Conservation (phyloP, 345 rosid species). For the Aegle marmelos region DNA sequence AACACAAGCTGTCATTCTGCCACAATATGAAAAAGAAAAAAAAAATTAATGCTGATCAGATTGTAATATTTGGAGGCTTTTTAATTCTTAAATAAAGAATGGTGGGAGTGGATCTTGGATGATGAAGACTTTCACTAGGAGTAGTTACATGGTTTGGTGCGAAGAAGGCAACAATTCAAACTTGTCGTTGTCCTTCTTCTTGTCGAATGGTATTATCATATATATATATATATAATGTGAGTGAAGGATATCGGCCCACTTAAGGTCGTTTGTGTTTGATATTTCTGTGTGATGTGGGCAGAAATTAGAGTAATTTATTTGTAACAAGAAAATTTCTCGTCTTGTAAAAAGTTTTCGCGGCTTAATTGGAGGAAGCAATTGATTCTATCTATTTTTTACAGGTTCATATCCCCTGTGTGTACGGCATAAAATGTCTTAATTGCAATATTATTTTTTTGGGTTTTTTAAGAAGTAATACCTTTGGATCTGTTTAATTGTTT, state of each 20-base stretch:
- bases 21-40: background rate
- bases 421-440: too few relatives aligned
- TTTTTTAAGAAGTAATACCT: too few relatives aligned
- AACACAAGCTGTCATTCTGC: slow-evolving; percentile 22
- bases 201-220: background rate
- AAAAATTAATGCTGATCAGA: background rate
- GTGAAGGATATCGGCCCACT: background rate
- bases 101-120: background rate
- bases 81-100: background rate
- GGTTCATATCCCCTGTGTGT: too few relatives aligned
- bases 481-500: too few relatives aligned
- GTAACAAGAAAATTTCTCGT: background rate
- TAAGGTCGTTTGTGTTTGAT: background rate
- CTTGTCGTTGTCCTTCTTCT: slow-evolving; percentile 16
- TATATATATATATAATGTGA: too few relatives aligned
- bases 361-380: background rate
- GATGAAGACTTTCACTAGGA: slow-evolving; percentile 10
- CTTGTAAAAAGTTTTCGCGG: background rate
- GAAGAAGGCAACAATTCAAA: slow-evolving; percentile 22
- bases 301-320: background rate
- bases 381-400: background rate
- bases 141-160: slow-evolving; percentile 29
- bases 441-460: too few relatives aligned
- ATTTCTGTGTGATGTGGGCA: background rate
- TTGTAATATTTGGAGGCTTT: slow-evolving; percentile 9